Base-by-base conservation (phyloP, 2,329 filamentous ascomycete genomes). In the Ophiognomonia clavigignenti-juglandacearum region DNA sequence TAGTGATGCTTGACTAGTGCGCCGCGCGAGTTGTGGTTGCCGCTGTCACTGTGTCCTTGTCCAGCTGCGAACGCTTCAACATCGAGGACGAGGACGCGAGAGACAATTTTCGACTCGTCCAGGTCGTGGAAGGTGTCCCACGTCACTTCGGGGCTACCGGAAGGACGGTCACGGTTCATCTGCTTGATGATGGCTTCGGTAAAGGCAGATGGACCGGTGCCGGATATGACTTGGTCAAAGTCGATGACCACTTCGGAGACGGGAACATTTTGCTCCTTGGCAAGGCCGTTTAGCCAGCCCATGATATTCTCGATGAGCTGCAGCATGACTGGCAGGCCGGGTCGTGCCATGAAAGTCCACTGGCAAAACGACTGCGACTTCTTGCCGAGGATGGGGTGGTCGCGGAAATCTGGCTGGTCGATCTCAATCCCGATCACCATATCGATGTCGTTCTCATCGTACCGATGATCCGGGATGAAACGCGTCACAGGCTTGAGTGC, bases 1-100 rank as follows among this genome's bases (percentile, higher is more conserved):
- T 86, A 88, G 62, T 87, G 83, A 59, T 88, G 85, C 62, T 82
- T 85, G 20, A 88, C 83, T 2, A 88, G 69, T 2, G 85, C 84
- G 18, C 74, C 74, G 42, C 81, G 72, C 1, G 82, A 73, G 43
- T 83, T 75, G 62, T 87, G 84, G 57, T 83, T 86, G 13, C 83
- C 83, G 0, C 82, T 85, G 59, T 87, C 78, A 0, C 83, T 87
- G 62, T 88, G 84, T 11, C 84, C 84, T 61, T 87, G 83, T 11
- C 83, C 83, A 1, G 83, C 84, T 13, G 83, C 84, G 55, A 87
- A 87, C 0, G 83, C 83, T 62, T 87, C 83, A 4, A 87, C 82
- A 2, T 82, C 82, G 13, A 86, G 72, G 0, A 87, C 82, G 0
- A 88, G 69, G 2, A 86, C 74, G 2, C 80, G 75, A 3, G 77